Evolutionary conservation across 495 filamentous ascomycete genomes (phyloP), one percentile per base, ranked within the genome.

Genomic region (Xylaria venustula): DNA sequence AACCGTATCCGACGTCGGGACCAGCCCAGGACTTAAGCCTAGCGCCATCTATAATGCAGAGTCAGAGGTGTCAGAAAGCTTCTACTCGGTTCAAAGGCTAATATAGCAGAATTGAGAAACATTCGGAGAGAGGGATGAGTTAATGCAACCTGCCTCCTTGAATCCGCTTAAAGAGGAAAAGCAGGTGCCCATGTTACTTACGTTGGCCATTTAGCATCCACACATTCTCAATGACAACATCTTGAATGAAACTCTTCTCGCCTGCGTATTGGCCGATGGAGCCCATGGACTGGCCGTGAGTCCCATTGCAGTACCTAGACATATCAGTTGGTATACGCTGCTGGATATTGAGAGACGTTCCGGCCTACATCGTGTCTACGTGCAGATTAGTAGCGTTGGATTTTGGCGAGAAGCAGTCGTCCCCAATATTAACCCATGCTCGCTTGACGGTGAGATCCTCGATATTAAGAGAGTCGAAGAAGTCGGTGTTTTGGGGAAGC

Each of bases 381-480:
- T 81, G 78, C 40, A 86, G 71, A 64, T 85, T 81, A 28, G 79
- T 78, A 0, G 81, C 82, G 67, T 86, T 86, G 4, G 82, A 79
- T 62, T 86, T 86, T 11, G 81, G 79, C 6, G 79, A 80, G 73
- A 86, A 84, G 69, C 83, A 85, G 69, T 86, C 84, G 54, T 85
- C 83, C 32, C 83, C 82, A 26, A 82, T 76, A 54, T 83, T 77
- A 45, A 85, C 74, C 34, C 78, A 74, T 1, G 77, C 71, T 56
- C 83, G 79, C 23, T 77, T 79, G 11, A 84, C 80, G 1, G 68
- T 73, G 1, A 85, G 64, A 1, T 77, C 75, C 48, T 83, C 73
- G 26, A 73, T 63, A 32, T 82, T 83, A 22, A 76, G 68, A 9
- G 81, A 80, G 67, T 85, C 82, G 66, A 83, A 85, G n/a, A 83